Percentiles rank a stretch among this genome's conserved stretches.
Evolutionary conservation across 495 filamentous ascomycete species (phyloP).

Genomic region (Apiosordaria backusii): DNA sequence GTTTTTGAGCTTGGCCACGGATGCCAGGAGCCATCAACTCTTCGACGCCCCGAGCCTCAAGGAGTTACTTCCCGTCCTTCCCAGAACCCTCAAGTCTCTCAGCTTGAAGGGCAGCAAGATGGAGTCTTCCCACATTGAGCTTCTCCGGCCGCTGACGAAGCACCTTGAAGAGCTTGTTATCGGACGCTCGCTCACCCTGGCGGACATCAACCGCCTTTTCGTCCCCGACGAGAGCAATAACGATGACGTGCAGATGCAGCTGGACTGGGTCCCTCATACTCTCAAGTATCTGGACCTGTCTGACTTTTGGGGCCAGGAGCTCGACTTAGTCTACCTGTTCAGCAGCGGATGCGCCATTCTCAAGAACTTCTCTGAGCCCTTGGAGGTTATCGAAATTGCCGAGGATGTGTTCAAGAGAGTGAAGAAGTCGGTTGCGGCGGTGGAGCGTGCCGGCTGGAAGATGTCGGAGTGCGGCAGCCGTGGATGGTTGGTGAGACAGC

Average conservation of each 20-base stretch:
- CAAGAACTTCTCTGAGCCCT: slow-evolving; percentile 58
- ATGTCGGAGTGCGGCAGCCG: slow-evolving; percentile 63
- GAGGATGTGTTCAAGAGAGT: slow-evolving; percentile 67
- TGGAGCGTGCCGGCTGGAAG: slow-evolving; percentile 59
- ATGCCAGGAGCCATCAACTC: slow-evolving; percentile 69
- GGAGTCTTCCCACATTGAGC: slow-evolving; percentile 57
- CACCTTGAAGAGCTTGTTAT: slow-evolving; percentile 77
- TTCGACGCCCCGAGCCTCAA: slow-evolving; percentile 63
- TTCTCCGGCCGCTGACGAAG: slow-evolving; percentile 69
- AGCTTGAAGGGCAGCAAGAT: slow-evolving; percentile 76
- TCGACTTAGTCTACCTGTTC: slow-evolving; percentile 63
- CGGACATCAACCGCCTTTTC: slow-evolving; percentile 60
- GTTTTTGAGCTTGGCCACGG: slow-evolving; percentile 71
- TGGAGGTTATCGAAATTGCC: slow-evolving; percentile 75
- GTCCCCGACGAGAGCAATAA: slow-evolving; percentile 41
- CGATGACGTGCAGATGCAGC: slow-evolving; percentile 28
- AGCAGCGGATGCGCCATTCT: slow-evolving; percentile 57
- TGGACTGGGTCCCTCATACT: slow-evolving; percentile 56
- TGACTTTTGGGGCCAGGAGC: slow-evolving; percentile 57
- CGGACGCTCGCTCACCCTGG: slow-evolving; percentile 62
- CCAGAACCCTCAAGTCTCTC: slow-evolving; percentile 64
- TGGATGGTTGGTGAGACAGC: slow-evolving; percentile 62
- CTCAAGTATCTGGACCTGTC: slow-evolving; percentile 74
- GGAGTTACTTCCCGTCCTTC: slow-evolving; percentile 61
- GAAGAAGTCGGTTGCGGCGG: slow-evolving; percentile 42